Conservation (phyloP, 2,329 filamentous ascomycete species). For the Diaporthe velutina region DNA sequence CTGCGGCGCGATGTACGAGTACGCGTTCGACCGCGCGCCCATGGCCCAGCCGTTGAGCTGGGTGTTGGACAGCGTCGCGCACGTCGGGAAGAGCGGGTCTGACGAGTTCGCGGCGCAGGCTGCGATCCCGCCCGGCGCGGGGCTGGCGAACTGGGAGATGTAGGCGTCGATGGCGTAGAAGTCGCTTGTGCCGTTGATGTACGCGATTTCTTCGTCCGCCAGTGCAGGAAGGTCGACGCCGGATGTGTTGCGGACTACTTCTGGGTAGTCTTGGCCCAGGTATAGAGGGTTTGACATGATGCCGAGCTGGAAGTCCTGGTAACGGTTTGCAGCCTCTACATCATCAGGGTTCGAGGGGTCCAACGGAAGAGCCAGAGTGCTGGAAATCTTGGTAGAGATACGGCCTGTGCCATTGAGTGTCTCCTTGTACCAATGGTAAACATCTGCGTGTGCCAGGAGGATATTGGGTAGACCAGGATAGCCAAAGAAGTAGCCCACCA, state of each 20-base stretch:
- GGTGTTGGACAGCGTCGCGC: background rate
- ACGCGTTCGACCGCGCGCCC: conserved; percentile 7
- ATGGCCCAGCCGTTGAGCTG: conserved; percentile 13
- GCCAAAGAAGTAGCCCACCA: background rate
- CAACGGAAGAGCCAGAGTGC: background rate
- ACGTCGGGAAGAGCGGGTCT: conserved; percentile 17
- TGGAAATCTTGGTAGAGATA: conserved; percentile 8
- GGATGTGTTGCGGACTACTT: background rate
- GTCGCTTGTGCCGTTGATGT: conserved; percentile 15
- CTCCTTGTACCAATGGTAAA: conserved; percentile 24
- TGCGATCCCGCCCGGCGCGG: background rate
- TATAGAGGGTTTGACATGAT: conserved; percentile 16
- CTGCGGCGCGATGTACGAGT: conserved; percentile 16
- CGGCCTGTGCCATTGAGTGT: background rate
- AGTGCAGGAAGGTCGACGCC: background rate
- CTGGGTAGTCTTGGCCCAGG: background rate
- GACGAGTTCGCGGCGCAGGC: conserved; percentile 18
- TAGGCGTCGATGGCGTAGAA: conserved; percentile 22
- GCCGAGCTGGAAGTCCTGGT: conserved; percentile 14
- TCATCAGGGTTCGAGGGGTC: background rate
- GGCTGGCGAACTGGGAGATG: conserved; percentile 3
- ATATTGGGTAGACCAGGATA: conserved; percentile 15
- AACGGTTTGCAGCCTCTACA: conserved; percentile 14
- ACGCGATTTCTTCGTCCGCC: background rate
- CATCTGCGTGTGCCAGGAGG: conserved; percentile 10